These are phyloP conservation scores for Xylariaceae sp. DNA, from an alignment of 2,329 filamentous ascomycete genomes.

Conservation along the genomic window DNA sequence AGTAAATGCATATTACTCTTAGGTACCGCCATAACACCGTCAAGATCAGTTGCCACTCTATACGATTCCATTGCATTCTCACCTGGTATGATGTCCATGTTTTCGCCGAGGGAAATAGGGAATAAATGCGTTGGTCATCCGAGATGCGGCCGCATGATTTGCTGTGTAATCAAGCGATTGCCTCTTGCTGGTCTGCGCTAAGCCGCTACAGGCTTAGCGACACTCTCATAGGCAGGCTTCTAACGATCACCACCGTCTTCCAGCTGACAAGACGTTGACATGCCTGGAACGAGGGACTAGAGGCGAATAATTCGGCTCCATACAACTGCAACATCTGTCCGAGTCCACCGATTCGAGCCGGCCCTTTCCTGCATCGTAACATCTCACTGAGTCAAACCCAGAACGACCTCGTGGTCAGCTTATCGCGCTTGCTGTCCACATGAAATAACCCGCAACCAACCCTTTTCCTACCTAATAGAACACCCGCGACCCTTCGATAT, in stretches of 20 bases:
- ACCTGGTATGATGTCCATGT: too few relatives aligned
- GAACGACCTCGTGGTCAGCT: neutral
- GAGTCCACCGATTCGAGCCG: neutral
- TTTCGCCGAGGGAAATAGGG: too few relatives aligned
- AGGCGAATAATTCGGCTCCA: slow-evolving; percentile 18
- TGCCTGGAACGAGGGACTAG: neutral
- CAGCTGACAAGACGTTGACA: slow-evolving; percentile 9
- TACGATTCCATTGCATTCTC: too few relatives aligned
- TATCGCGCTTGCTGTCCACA: slow-evolving; percentile 12
- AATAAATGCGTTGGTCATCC: neutral
- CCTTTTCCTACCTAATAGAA: slow-evolving; percentile 5
- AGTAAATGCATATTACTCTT: neutral
- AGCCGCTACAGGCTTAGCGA: slow-evolving; percentile 20
- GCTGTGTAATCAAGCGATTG: slow-evolving; percentile 9
- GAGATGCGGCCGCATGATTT: neutral
- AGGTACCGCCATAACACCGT: neutral
- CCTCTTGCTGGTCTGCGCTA: neutral
- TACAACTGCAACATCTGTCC: neutral
- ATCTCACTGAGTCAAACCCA: neutral
- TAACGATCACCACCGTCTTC: slow-evolving; percentile 24
- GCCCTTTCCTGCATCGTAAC: neutral
- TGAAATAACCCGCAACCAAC: slow-evolving; percentile 22
- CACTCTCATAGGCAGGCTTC: slow-evolving; percentile 19
- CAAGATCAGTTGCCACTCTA: neutral
- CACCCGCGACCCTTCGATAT: slow-evolving; percentile 11